phyloP scores from a whole-genome alignment of 306 rosid species.

The Prunus padus region DNA sequence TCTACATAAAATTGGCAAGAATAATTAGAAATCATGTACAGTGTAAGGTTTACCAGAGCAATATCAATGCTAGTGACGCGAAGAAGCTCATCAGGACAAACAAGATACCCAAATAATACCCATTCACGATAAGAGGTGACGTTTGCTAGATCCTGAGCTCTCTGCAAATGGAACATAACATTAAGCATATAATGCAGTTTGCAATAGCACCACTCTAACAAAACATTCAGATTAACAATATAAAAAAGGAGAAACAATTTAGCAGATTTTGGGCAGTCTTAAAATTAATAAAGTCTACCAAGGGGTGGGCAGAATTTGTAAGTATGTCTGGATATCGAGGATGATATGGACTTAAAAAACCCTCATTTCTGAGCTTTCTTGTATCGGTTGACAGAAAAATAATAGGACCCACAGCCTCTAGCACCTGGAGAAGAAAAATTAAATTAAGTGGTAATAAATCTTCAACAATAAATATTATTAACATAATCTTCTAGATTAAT shows the following conservation, averaged over 20 bases:
- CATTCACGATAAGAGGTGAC: slow-evolving; percentile 97
- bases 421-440: slow-evolving; percentile 52
- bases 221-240: slow-evolving; percentile 2
- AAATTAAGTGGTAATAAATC: slow-evolving; percentile 12
- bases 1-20: slow-evolving; percentile 16
- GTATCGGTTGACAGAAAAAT: slow-evolving; percentile 95
- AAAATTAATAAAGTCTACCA: slow-evolving; percentile 46
- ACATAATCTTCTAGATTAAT: background rate
- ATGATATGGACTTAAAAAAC: slow-evolving; percentile 96
- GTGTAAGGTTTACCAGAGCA: slow-evolving; percentile 68
- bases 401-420: slow-evolving; percentile 97
- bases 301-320: slow-evolving; percentile 96
- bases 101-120: slow-evolving; percentile 97
- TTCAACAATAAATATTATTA: background rate
- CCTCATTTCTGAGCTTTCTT: slow-evolving; percentile 96
- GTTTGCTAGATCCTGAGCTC: slow-evolving; percentile 98
- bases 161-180: slow-evolving; percentile 46
- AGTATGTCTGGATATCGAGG: slow-evolving; percentile 99
- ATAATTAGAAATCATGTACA: slow-evolving; percentile 12
- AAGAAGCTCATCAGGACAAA: slow-evolving; percentile 98
- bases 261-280: background rate
- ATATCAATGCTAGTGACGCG: slow-evolving; percentile 98
- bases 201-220: slow-evolving; percentile 11
- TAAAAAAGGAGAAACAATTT: background rate
- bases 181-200: slow-evolving; percentile 20